Percentiles rank a stretch among this genome's conserved stretches.
Evolutionary conservation across 75 land plant species (phyloP).

Genomic region (Cupressus sempervirens): DNA sequence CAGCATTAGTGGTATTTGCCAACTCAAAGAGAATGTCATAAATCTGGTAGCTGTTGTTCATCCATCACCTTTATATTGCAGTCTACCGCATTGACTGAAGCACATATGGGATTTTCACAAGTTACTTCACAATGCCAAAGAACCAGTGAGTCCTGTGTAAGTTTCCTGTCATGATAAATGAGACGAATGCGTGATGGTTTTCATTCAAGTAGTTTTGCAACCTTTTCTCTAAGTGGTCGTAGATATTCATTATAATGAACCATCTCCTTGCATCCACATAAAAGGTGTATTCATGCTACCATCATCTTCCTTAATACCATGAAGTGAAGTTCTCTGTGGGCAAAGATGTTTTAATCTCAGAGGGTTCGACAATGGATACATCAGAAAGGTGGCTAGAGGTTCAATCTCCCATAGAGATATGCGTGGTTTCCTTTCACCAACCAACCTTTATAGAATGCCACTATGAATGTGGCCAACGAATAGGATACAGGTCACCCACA

Average conservation of each 20-base stretch:
- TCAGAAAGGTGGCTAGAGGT: no score
- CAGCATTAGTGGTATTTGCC: conserved; percentile 13
- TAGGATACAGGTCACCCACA: no score
- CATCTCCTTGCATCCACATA: neutral
- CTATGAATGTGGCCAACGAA: no score
- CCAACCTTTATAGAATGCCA: no score
- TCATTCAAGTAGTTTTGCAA: conserved; percentile 29
- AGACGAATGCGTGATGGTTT: conserved; percentile 24
- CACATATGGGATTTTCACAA: conserved; percentile 18
- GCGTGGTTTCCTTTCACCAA: no score
- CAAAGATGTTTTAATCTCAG: no score
- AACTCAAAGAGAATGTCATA: conserved; percentile 23
- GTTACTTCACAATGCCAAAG: conserved; percentile 32
- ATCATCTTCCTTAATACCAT: no score
- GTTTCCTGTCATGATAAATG: conserved; percentile 20
- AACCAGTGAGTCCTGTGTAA: conserved; percentile 30
- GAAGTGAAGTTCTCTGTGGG: no score
- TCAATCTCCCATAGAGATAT: no score
- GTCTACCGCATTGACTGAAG: conserved; percentile 27
- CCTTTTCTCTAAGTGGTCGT: conserved; percentile 28
- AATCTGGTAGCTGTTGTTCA: conserved; percentile 23
- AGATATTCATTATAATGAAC: conserved; percentile 31
- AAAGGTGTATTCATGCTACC: no score
- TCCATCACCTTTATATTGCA: conserved; percentile 10
- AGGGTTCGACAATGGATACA: no score